These are phyloP conservation scores for Sphenostylis stenocarpa DNA, from an alignment of 306 rosid genomes.

Conservation along the genomic window DNA sequence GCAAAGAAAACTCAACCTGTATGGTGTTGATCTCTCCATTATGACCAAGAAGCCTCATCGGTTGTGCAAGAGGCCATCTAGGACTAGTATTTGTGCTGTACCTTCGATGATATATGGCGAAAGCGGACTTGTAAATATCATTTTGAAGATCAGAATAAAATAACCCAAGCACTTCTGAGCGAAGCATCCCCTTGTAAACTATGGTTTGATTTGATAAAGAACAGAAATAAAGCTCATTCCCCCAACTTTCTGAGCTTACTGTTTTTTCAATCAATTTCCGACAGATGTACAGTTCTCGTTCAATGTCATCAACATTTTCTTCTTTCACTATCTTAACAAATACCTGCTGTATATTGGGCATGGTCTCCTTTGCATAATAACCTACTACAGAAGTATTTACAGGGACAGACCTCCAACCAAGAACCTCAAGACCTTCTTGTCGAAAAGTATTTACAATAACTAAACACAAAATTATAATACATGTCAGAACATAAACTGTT, in stretches of 20 bases:
- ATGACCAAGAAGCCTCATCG: slow-evolving; percentile 98
- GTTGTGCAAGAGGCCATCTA: slow-evolving; percentile 99
- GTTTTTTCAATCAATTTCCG: slow-evolving; percentile 94
- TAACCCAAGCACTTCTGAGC: slow-evolving; percentile 91
- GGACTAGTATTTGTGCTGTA: slow-evolving; percentile 99
- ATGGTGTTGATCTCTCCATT: slow-evolving; percentile 98
- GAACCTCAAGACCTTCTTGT: slow-evolving; percentile 98
- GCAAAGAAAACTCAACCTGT: slow-evolving; percentile 64
- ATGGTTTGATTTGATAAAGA: slow-evolving; percentile 96
- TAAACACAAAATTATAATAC: slow-evolving; percentile 50
- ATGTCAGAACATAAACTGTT: slow-evolving; percentile 38
- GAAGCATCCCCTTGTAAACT: slow-evolving; percentile 99
- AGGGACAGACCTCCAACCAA: slow-evolving; percentile 99
- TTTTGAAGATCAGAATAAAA: slow-evolving; percentile 92
- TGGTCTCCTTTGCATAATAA: slow-evolving; percentile 85
- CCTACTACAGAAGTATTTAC: slow-evolving; percentile 90
- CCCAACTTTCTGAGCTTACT: slow-evolving; percentile 85
- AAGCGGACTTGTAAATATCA: slow-evolving; percentile 81
- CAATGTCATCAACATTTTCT: slow-evolving; percentile 93
- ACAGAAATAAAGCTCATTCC: slow-evolving; percentile 94
- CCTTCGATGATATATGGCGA: slow-evolving; percentile 98
- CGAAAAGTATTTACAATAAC: slow-evolving; percentile 75
- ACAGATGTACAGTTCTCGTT: slow-evolving; percentile 93
- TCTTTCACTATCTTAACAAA: slow-evolving; percentile 86
- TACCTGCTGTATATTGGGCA: slow-evolving; percentile 95